phyloP scores from a whole-genome alignment of 2,329 filamentous ascomycete species.

The Ophiostoma triangulosporum region DNA sequence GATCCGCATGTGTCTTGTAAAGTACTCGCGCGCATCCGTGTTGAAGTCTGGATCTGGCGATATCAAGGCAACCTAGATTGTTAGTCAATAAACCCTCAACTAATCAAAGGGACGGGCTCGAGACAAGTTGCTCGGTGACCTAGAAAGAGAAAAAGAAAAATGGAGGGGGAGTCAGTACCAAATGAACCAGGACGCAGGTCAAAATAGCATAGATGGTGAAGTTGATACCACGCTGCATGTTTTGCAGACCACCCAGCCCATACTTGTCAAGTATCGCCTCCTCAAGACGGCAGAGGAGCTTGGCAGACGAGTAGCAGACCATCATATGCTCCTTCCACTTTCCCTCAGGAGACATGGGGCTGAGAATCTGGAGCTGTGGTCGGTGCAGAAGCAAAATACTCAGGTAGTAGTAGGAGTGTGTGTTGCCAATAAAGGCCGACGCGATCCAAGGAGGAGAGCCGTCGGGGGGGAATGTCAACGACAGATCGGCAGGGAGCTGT shows the following conservation, averaged over 20 bases:
- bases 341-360: conserved; percentile 55
- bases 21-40: conserved; percentile 72
- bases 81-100: conserved; percentile 1
- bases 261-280: conserved; percentile 68
- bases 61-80: conserved; percentile 66
- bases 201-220: conserved; percentile 90
- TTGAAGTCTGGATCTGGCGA: conserved; percentile 86
- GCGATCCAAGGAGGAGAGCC: conserved; percentile 72
- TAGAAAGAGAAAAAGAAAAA: neutral
- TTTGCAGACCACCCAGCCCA: conserved; percentile 67
- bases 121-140: neutral
- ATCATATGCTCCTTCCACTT: conserved; percentile 83
- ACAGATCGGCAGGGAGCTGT: conserved; percentile 65
- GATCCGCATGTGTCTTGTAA: conserved; percentile 86
- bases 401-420: conserved; percentile 81
- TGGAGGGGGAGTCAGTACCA: conserved; percentile 46
- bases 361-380: conserved; percentile 68
- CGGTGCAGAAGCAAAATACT: conserved; percentile 76
- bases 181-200: conserved; percentile 82
- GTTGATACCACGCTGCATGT: conserved; percentile 88
- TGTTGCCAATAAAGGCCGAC: conserved; percentile 76
- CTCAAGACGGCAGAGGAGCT: conserved; percentile 72
- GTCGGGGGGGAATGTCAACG: conserved; percentile 63
- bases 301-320: conserved; percentile 72
- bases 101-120: neutral